Evolutionary conservation across 345 rosid genomes (phyloP).

Genomic region (Carallia pectinifolia): DNA sequence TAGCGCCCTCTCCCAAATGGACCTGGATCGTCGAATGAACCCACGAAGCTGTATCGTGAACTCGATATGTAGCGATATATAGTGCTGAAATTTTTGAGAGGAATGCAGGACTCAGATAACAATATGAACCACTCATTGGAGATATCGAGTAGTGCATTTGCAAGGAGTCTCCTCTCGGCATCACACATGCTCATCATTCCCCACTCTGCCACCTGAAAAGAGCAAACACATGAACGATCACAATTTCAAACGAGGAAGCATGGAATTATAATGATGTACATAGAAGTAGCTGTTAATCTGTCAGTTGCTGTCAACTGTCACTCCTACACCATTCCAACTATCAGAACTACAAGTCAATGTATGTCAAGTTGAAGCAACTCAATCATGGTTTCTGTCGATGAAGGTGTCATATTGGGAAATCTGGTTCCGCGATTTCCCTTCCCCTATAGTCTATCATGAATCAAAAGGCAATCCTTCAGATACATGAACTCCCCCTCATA

Average conservation of each 20-base stretch:
- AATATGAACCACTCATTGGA: slow-evolving; percentile 91
- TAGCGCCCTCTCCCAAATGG: slow-evolving; percentile 87
- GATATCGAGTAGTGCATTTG: slow-evolving; percentile 82
- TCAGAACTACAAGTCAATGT: not conserved
- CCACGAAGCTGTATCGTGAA: slow-evolving; percentile 74
- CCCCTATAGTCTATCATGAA: not conserved
- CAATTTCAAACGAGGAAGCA: not conserved
- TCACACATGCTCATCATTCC: slow-evolving; percentile 95
- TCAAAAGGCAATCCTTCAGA: not conserved
- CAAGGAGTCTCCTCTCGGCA: slow-evolving; percentile 86
- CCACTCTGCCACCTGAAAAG: slow-evolving; percentile 70
- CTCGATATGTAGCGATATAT: slow-evolving; percentile 55
- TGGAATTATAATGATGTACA: not conserved
- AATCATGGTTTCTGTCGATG: not conserved
- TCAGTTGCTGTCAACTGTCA: not conserved
- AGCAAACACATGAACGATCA: not conserved
- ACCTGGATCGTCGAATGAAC: slow-evolving; percentile 69
- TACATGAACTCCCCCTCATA: too few relatives aligned
- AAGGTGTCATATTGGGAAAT: not conserved
- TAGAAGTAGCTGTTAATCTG: not conserved
- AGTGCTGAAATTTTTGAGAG: slow-evolving; percentile 69
- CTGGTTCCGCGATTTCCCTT: not conserved
- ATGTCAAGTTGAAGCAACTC: not conserved
- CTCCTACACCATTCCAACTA: not conserved
- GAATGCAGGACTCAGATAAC: slow-evolving; percentile 85